Evolutionary conservation across 2,329 filamentous ascomycete species (phyloP).

Genomic region (Graphilbum fragrans): DNA sequence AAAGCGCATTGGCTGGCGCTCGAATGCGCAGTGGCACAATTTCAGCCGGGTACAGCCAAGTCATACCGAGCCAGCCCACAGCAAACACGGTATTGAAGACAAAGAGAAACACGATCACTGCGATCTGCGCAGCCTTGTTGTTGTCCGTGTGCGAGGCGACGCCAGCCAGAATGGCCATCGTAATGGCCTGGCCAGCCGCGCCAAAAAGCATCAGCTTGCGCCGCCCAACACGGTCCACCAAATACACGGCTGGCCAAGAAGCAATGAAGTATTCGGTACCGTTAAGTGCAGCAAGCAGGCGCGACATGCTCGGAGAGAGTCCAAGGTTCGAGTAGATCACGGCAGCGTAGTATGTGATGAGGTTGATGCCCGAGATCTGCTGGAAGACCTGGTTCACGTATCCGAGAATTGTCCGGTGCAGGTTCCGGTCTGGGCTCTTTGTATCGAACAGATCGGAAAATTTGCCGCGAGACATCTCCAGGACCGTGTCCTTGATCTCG

Average conservation of each 20-base stretch:
- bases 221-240: slow-evolving; percentile 12
- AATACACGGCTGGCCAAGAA: slow-evolving; percentile 8
- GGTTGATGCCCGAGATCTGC: slow-evolving; percentile 18
- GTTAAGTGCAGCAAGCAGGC: slow-evolving; percentile 11
- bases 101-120: slow-evolving; percentile 20
- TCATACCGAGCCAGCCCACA: slow-evolving; percentile 39
- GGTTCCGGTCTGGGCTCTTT: background rate
- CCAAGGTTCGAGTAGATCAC: slow-evolving; percentile 12
- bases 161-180: slow-evolving; percentile 35
- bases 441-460: background rate
- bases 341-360: slow-evolving; percentile 11
- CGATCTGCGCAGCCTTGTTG: background rate
- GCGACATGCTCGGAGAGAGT: slow-evolving; percentile 8
- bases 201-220: slow-evolving; percentile 26
- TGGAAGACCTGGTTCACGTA: slow-evolving; percentile 22
- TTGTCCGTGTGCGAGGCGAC: background rate
- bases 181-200: slow-evolving; percentile 40
- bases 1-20: slow-evolving; percentile 45
- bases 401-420: background rate
- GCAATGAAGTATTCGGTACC: slow-evolving; percentile 11
- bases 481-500: background rate
- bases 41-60: slow-evolving; percentile 48
- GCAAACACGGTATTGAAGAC: slow-evolving; percentile 42
- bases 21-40: slow-evolving; percentile 38
- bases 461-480: background rate